Conservation (phyloP, 495 filamentous ascomycete species). For the Talaromyces stipitatus region DNA sequence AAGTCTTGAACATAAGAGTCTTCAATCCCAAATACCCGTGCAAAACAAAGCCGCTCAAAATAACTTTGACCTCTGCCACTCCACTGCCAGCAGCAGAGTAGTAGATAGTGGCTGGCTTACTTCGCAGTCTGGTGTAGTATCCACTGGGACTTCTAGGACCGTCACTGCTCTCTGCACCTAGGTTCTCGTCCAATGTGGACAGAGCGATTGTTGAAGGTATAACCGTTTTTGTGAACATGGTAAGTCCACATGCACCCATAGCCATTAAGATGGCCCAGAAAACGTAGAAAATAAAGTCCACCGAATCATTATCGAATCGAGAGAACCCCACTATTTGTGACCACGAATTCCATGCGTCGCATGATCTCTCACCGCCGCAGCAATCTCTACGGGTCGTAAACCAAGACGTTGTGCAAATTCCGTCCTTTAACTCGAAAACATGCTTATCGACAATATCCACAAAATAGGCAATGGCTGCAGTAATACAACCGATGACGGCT, state of each 20-base stretch:
- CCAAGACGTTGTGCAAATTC: constrained; percentile 70
- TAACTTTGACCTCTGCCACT: constrained; percentile 95
- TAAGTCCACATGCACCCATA: constrained; percentile 68
- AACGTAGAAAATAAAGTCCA: constrained; percentile 73
- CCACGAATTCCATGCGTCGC: constrained; percentile 72
- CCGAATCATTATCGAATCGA: constrained; percentile 47
- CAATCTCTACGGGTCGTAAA: constrained; percentile 68
- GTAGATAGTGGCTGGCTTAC: constrained; percentile 70
- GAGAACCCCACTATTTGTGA: constrained; percentile 53
- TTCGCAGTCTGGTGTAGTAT: constrained; percentile 19
- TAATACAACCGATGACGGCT: constrained; percentile 81
- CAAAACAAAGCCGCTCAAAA: constrained; percentile 92
- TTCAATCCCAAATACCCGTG: constrained; percentile 91
- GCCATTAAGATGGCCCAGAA: constrained; percentile 63
- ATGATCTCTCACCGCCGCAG: constrained; percentile 57
- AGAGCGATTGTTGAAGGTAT: constrained; percentile 82
- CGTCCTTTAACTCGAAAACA: constrained; percentile 85
- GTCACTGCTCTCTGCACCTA: constrained; percentile 36
- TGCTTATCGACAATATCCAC: constrained; percentile 80
- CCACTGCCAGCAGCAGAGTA: constrained; percentile 95
- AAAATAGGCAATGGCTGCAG: constrained; percentile 78
- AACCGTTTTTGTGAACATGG: constrained; percentile 80
- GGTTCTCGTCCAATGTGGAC: constrained; percentile 81
- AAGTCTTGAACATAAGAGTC: constrained; percentile 80
- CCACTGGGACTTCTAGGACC: constrained; percentile 32